Conservation (phyloP, 2,329 filamentous ascomycete species). For the Trichoderma lentiforme region DNA sequence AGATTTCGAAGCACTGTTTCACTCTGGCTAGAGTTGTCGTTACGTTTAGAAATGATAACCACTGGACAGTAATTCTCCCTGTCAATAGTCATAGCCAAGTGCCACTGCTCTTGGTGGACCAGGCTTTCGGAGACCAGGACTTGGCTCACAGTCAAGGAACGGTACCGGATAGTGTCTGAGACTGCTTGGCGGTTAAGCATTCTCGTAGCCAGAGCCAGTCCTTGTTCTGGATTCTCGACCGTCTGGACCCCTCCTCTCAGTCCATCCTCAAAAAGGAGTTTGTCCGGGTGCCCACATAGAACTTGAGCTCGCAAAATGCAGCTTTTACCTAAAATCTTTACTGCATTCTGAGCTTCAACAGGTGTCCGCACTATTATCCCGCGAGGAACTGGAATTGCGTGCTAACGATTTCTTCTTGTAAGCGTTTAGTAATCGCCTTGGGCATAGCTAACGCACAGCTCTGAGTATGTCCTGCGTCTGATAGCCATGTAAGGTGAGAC, state of each 20-base stretch:
- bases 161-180: not conserved
- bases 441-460: conserved; percentile 21
- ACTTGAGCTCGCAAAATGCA: conserved; percentile 31
- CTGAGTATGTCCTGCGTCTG: conserved; percentile 29
- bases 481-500: conserved; percentile 29
- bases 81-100: conserved; percentile 42
- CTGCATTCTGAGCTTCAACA: conserved; percentile 23
- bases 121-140: conserved; percentile 37
- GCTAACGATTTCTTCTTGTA: conserved; percentile 22
- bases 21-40: conserved; percentile 20
- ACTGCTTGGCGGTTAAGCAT: conserved; percentile 21
- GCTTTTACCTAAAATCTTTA: conserved; percentile 22
- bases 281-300: conserved; percentile 20
- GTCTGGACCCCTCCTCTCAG: conserved; percentile 14
- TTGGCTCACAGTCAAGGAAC: conserved; percentile 26
- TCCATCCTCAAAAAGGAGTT: conserved; percentile 19
- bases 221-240: conserved; percentile 21
- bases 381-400: conserved; percentile 26
- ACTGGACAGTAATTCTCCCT: conserved; percentile 39
- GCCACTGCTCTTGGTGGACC: conserved; percentile 35
- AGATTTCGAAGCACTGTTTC: conserved; percentile 17
- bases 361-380: conserved; percentile 24
- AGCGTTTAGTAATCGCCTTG: not conserved
- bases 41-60: conserved; percentile 34
- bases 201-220: conserved; percentile 20